Evolutionary conservation across 2,329 filamentous ascomycete species (phyloP).

Genomic region (Phialemoniopsis sp.): DNA sequence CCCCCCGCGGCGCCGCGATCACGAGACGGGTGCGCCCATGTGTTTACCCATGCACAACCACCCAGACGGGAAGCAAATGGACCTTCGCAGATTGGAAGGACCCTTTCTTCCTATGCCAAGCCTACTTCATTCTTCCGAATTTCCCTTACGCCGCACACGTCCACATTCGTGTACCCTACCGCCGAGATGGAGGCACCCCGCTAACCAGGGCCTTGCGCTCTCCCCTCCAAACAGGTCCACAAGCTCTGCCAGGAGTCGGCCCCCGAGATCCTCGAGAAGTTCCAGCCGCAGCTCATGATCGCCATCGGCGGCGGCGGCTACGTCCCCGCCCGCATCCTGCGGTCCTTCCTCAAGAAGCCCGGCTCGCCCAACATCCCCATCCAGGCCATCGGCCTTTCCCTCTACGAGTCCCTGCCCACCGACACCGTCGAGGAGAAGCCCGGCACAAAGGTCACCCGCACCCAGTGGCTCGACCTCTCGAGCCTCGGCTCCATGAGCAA

Average conservation of each 20-base stretch:
- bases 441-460: conserved; percentile 92
- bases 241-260: conserved; percentile 92
- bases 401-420: conserved; percentile 79
- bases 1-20: neutral
- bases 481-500: conserved; percentile 80
- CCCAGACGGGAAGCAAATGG: too few relatives aligned
- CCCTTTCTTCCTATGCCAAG: too few relatives aligned
- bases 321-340: conserved; percentile 92
- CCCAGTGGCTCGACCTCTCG: conserved; percentile 94
- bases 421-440: conserved; percentile 63
- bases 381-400: conserved; percentile 95
- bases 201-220: too few relatives aligned
- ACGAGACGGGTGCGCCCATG: neutral
- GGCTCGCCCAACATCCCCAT: conserved; percentile 94
- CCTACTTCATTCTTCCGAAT: too few relatives aligned
- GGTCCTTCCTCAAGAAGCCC: conserved; percentile 91
- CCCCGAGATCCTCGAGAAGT: conserved; percentile 72
- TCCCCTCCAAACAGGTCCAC: conserved; percentile 65
- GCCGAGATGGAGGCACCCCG: too few relatives aligned
- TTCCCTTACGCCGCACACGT: too few relatives aligned
- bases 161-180: too few relatives aligned
- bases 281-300: conserved; percentile 95
- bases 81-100: too few relatives aligned
- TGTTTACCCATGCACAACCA: neutral
- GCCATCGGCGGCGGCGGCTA: conserved; percentile 97